Evolutionary conservation across 768 basidiomycete genomes (phyloP).

Genomic region (Symmetrospora coprosmae): DNA sequence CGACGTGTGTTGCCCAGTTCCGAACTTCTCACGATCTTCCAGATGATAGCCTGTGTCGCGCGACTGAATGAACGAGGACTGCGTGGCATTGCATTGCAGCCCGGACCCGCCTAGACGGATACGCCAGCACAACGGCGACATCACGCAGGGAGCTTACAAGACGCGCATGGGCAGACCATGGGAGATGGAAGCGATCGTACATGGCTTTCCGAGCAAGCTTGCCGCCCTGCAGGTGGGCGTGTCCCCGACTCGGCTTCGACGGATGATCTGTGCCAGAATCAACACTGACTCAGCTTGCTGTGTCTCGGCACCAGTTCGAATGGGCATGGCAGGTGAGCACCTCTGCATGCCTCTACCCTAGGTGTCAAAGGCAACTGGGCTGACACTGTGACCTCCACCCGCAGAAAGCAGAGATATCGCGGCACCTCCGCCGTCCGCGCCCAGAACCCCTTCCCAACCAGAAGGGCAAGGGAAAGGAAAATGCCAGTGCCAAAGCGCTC

Average conservation of each 20-base stretch:
- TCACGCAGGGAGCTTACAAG: conserved; percentile 30
- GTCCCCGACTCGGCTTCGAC: background rate
- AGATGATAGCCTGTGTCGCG: no score
- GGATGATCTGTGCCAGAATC: background rate
- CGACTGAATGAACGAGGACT: no score
- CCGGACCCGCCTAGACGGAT: conserved; percentile 39
- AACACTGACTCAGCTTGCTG: background rate
- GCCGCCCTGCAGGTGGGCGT: conserved; percentile 38
- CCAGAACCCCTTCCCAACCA: background rate
- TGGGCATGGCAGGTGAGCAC: conserved; percentile 40
- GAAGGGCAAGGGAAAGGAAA: no score
- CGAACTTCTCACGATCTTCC: no score
- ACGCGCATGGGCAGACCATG: conserved; percentile 32
- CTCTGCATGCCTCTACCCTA: background rate
- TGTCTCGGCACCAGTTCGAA: conserved; percentile 36
- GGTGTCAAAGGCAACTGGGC: background rate
- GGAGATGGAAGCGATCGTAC: conserved; percentile 41
- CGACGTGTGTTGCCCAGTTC: conserved; percentile 31
- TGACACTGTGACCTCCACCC: background rate
- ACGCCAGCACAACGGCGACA: conserved; percentile 40
- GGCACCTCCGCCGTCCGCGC: conserved; percentile 33
- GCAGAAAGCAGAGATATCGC: conserved; percentile 32
- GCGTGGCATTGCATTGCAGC: no score
- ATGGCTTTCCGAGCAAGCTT: conserved; percentile 41
- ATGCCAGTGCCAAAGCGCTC: no score